phyloP scores from a whole-genome alignment of 1,284 basidiomycete species.

The Agaricales sp. region DNA sequence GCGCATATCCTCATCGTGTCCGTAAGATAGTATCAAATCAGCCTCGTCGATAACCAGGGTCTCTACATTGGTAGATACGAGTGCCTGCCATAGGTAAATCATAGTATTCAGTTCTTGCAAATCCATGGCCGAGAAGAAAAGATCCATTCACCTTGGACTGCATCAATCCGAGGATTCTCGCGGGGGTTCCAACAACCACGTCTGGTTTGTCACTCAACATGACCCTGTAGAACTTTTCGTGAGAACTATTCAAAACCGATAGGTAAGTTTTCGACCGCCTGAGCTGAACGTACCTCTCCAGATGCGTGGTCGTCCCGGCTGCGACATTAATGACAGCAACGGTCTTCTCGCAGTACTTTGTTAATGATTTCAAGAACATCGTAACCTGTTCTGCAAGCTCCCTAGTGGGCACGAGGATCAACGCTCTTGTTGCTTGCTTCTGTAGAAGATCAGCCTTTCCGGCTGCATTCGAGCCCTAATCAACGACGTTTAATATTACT shows the following conservation, averaged over 20 bases:
- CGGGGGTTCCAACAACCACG: slow-evolving; percentile 87
- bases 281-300: slow-evolving; percentile 74
- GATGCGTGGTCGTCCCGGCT: slow-evolving; percentile 57
- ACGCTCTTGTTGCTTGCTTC: slow-evolving; percentile 58
- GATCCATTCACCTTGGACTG: slow-evolving; percentile 55
- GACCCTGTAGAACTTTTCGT: slow-evolving; percentile 32
- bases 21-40: slow-evolving; percentile 95
- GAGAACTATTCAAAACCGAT: neutral
- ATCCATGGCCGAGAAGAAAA: too few species aligned
- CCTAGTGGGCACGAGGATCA: slow-evolving; percentile 90
- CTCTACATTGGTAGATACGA: slow-evolving; percentile 58
- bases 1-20: slow-evolving; percentile 87
- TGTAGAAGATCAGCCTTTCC: slow-evolving; percentile 25
- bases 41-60: slow-evolving; percentile 97
- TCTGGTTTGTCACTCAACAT: slow-evolving; percentile 89
- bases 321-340: slow-evolving; percentile 77
- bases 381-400: slow-evolving; percentile 91
- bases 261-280: too few species aligned
- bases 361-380: slow-evolving; percentile 55
- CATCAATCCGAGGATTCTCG: slow-evolving; percentile 70
- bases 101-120: slow-evolving; percentile 2
- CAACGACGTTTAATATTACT: slow-evolving; percentile 3
- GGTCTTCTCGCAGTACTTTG: slow-evolving; percentile 71
- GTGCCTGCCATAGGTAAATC: slow-evolving; percentile 27
- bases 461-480: slow-evolving; percentile 22